Conservation (phyloP, 371 early-diverging fungal species). For the Mortierella sp. region DNA sequence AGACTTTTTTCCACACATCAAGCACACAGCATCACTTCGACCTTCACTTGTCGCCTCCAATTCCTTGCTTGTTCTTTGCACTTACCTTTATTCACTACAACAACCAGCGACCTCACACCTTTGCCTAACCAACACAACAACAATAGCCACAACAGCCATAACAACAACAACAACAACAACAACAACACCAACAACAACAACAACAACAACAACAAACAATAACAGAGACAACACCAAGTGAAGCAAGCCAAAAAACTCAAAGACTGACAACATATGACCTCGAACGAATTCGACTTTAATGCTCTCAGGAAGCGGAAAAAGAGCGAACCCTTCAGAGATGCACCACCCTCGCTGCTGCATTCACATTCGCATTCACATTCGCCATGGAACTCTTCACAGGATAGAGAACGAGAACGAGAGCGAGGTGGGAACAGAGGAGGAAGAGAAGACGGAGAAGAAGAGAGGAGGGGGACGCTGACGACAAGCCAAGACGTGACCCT, state of each 20-base stretch:
- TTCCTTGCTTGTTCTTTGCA: neutral
- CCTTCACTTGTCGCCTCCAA: neutral
- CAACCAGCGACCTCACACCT: neutral
- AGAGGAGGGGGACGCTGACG: neutral
- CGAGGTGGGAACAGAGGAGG: neutral
- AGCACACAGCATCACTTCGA: neutral
- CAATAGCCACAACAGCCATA: neutral
- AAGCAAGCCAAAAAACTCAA: neutral
- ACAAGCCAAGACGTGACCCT: slow-evolving; percentile 9
- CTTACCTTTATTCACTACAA: neutral
- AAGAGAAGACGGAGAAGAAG: neutral
- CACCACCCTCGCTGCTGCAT: neutral
- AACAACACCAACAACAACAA: neutral
- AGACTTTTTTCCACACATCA: too few relatives aligned
- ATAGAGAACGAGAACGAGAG: neutral
- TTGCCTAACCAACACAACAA: neutral
- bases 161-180: neutral
- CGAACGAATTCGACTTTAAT: neutral
- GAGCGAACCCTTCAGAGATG: neutral
- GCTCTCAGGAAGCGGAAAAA: slow-evolving; percentile 16
- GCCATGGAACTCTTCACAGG: neutral
- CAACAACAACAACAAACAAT: neutral
- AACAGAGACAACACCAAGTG: too few relatives aligned
- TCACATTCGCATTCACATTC: neutral
- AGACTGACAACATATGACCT: neutral